Evolutionary conservation across 1,284 basidiomycete genomes (phyloP).

Genomic region (Leccinum pachyderme): DNA sequence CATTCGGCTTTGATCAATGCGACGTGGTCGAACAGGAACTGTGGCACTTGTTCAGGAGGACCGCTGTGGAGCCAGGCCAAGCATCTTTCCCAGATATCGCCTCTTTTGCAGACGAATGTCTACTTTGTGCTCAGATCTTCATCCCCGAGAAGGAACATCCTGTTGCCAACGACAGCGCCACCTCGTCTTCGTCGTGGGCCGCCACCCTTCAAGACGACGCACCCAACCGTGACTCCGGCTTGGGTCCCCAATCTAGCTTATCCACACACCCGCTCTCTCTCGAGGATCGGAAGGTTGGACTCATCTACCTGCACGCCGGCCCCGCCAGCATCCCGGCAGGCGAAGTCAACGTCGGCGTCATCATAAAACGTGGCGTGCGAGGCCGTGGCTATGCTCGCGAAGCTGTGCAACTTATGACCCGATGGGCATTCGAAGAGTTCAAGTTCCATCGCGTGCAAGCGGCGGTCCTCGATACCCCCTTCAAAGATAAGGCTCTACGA

Average conservation of each 20-base stretch:
- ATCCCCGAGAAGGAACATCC: neutral
- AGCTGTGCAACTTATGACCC: slow-evolving; percentile 44
- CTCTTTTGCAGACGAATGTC: slow-evolving; percentile 31
- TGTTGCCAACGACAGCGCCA: neutral
- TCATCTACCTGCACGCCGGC: slow-evolving; percentile 44
- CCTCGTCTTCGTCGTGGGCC: neutral
- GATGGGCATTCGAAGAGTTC: slow-evolving; percentile 47
- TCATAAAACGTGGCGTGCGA: slow-evolving; percentile 38
- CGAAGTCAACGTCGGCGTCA: slow-evolving; percentile 53
- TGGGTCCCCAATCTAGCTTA: neutral
- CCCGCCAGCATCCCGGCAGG: slow-evolving; percentile 31
- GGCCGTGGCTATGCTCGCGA: slow-evolving; percentile 43
- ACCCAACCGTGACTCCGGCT: neutral
- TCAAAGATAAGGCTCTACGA: slow-evolving; percentile 40
- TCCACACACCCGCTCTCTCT: neutral
- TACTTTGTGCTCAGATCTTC: slow-evolving; percentile 26
- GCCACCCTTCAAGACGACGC: neutral
- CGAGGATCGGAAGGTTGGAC: slow-evolving; percentile 28
- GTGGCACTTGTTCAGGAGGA: slow-evolving; percentile 24
- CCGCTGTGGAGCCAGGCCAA: slow-evolving; percentile 31
- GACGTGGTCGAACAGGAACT: slow-evolving; percentile 4
- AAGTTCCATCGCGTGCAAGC: slow-evolving; percentile 58
- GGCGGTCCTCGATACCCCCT: slow-evolving; percentile 41
- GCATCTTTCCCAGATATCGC: slow-evolving; percentile 18
- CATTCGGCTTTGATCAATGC: neutral